Evolutionary conservation across 257 asterid genomes (phyloP).

Genomic region (Solanum megistacrolobum): DNA sequence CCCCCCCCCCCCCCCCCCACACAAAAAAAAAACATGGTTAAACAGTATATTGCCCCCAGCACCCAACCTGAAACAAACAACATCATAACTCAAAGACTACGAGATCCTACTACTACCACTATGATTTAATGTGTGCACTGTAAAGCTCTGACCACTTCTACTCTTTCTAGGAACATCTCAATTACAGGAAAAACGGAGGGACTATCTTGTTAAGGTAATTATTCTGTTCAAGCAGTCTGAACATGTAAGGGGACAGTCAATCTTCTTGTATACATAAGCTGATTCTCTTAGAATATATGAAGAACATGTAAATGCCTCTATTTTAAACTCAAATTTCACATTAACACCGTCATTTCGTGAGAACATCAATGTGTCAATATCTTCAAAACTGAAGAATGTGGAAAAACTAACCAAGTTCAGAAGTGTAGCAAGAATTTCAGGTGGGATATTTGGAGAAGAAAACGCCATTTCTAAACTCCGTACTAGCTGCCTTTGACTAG

Average conservation of each 20-base stretch:
- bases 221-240: neutral
- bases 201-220: neutral
- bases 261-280: neutral
- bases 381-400: neutral
- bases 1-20: neutral
- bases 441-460: slow-evolving; percentile 96
- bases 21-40: neutral
- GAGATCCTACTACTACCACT: neutral
- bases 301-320: neutral
- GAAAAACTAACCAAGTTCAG: slow-evolving; percentile 67
- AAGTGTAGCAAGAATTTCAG: slow-evolving; percentile 95
- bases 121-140: neutral
- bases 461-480: slow-evolving; percentile 97
- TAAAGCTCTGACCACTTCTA: neutral
- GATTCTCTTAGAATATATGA: neutral
- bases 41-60: neutral
- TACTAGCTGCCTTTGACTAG: slow-evolving; percentile 71
- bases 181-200: neutral
- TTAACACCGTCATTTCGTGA: neutral
- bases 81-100: neutral
- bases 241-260: neutral
- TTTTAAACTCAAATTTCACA: neutral
- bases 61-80: neutral
- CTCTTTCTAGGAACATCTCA: neutral
- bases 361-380: neutral